Evolutionary conservation across 2,329 filamentous ascomycete genomes (phyloP), one percentile per base, ranked within the genome.

Genomic region (Byssoonygena ceratinophila): DNA sequence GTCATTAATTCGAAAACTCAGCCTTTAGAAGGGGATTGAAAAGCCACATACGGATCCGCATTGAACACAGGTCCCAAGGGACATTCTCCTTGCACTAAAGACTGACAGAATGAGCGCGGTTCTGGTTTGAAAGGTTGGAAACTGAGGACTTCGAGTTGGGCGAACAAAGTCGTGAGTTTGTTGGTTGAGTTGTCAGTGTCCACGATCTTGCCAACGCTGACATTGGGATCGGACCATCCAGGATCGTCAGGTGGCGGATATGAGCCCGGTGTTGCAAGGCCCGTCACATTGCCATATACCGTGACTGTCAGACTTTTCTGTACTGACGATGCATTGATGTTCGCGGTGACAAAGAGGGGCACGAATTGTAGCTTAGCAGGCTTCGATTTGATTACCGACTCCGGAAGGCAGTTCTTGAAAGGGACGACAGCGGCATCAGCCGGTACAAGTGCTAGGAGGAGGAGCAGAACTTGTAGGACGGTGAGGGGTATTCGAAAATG

Each of bases 221-320:
- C 65, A 32, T 76, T 78, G 0, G 74, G 63, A 63, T 92, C 74
- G 1, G 59, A 66, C 86, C 88, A 87, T 44, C 74, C 70, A 0
- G 79, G 67, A 63, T 80, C 77, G 60, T 76, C 68, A 16, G 76
- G 68, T 0, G 78, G 61, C 31, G 87, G 88, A 50, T 88, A 78
- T 1, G 68, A 55, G n/a, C 73, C 71, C 11, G 70, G 64, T 1
- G 75, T 74, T 41, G 78, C 75, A 47, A 83, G 80, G 44, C 92
- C 92, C 7, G 84, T 86, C 27, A 97, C 88, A 68, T 97, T 96
- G 48, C 90, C 91, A 73, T 88, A 97, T 44, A 95, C 78, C 1
- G 82, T 92, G 52, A 96, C 73, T 57, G 79, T 81, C 46, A 98
- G 75, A 37, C 46, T 56, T 16, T 43, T 53, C 12, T 34, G 27